These are phyloP conservation scores for Phytophthora fragariaefolia DNA, from an alignment of 352 stramenopile genomes.

Conservation along the genomic window DNA sequence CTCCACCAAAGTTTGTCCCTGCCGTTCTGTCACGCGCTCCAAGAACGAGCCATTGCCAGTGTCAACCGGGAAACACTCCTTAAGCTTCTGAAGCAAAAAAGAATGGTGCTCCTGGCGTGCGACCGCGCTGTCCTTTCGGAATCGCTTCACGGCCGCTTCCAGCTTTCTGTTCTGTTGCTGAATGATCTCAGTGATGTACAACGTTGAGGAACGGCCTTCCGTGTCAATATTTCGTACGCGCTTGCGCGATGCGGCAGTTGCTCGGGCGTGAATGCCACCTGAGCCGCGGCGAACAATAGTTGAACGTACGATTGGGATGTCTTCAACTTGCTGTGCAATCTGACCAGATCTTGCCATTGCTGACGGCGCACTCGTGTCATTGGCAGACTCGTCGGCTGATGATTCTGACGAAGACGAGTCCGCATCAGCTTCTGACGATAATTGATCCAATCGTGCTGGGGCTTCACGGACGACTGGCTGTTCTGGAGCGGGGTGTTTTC, in stretches of 20 bases:
- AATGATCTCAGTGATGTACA: constrained; percentile 47
- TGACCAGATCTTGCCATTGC: constrained; percentile 8
- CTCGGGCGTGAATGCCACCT: neutral
- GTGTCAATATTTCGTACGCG: constrained; percentile 13
- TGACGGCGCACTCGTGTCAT: constrained; percentile 20
- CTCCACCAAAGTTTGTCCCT: constrained; percentile 42
- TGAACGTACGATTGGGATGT: neutral
- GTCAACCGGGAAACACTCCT: constrained; percentile 45
- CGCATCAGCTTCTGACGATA: constrained; percentile 26
- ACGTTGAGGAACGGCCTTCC: constrained; percentile 25
- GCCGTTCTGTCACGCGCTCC: constrained; percentile 43
- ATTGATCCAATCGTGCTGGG: constrained; percentile 3
- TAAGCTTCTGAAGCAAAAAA: constrained; percentile 43
- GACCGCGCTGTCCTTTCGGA: constrained; percentile 44
- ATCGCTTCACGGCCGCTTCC: constrained; percentile 45
- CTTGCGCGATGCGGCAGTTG: constrained; percentile 18
- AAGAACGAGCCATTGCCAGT: constrained; percentile 40
- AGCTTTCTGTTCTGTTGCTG: constrained; percentile 43
- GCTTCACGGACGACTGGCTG: constrained; percentile 7
- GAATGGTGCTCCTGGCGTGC: constrained; percentile 45
- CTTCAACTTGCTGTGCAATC: constrained; percentile 7
- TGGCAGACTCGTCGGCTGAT: constrained; percentile 17
- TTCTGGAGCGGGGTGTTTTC: constrained; percentile 3
- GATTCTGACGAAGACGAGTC: constrained; percentile 36
- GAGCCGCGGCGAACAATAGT: constrained; percentile 17